These are phyloP conservation scores for Sclerotiophoma versabilis DNA, from an alignment of 2,329 filamentous ascomycete genomes.

Conservation along the genomic window DNA sequence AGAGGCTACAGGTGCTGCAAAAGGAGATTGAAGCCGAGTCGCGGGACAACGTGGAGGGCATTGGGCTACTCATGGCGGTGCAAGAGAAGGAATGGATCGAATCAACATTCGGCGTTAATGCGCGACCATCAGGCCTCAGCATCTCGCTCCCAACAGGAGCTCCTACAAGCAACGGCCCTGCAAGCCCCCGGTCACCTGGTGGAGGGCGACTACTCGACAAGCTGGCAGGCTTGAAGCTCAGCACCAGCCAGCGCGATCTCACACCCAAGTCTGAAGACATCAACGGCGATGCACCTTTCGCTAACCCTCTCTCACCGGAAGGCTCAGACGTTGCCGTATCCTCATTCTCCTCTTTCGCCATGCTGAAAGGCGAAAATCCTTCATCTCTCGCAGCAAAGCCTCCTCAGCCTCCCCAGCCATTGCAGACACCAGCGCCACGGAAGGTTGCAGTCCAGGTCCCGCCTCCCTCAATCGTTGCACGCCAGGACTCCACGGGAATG, in stretches of 20 bases:
- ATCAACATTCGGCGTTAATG: constrained; percentile 73
- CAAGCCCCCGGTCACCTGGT: constrained; percentile 66
- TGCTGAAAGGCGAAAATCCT: constrained; percentile 61
- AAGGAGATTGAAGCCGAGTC: constrained; percentile 79
- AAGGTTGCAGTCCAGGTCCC: constrained; percentile 44
- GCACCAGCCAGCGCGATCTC: constrained; percentile 73
- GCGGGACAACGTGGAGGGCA: constrained; percentile 76
- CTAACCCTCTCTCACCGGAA: constrained; percentile 66
- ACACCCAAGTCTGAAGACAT: constrained; percentile 50
- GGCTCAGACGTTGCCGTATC: constrained; percentile 69
- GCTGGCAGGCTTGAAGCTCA: constrained; percentile 78
- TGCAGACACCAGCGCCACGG: constrained; percentile 34
- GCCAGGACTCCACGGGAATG: constrained; percentile 52
- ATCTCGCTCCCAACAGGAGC: constrained; percentile 47
- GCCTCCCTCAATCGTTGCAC: constrained; percentile 50
- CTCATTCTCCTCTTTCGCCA: constrained; percentile 56
- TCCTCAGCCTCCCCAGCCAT: constrained; percentile 44
- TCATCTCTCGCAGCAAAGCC: constrained; percentile 52
- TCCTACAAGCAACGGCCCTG: constrained; percentile 61
- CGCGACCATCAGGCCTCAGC: constrained; percentile 51
- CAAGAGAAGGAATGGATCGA: constrained; percentile 88
- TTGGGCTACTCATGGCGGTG: constrained; percentile 82
- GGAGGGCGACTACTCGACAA: constrained; percentile 79
- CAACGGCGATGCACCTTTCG: constrained; percentile 31
- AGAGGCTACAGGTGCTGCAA: constrained; percentile 76